Percentiles rank a stretch among this genome's conserved stretches.
Evolutionary conservation across 179 eudicot genomes (phyloP).

Genomic region (Silene vulgaris): DNA sequence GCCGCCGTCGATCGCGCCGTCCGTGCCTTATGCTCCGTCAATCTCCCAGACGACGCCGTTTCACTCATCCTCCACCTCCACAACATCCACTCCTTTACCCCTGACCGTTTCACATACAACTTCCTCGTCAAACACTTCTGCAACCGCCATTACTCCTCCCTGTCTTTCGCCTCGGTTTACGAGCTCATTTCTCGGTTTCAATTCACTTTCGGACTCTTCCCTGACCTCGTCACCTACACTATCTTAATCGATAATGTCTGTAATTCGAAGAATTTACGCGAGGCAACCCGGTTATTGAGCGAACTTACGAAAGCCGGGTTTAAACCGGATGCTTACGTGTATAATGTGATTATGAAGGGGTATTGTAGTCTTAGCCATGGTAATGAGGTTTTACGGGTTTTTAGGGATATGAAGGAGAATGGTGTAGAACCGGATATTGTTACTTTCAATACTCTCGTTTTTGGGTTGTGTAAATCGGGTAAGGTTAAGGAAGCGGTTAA

Average conservation of each 20-base stretch:
- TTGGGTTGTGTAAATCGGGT: conserved; percentile 73
- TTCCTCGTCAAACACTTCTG: conserved; percentile 51
- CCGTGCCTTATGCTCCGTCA: conserved; percentile 48
- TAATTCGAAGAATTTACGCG: conserved; percentile 64
- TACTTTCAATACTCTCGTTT: conserved; percentile 76
- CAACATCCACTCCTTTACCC: conserved; percentile 33
- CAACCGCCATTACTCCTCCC: conserved; percentile 20
- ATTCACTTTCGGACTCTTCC: conserved; percentile 39
- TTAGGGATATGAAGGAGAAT: conserved; percentile 63
- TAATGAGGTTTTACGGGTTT: conserved; percentile 58
- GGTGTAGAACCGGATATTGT: conserved; percentile 71
- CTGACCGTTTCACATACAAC: conserved; percentile 62
- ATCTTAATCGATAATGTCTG: conserved; percentile 89
- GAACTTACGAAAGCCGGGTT: conserved; percentile 56
- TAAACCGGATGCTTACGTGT: conserved; percentile 80
- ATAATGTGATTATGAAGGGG: conserved; percentile 85
- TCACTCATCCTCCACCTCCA: conserved; percentile 52
- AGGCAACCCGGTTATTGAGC: conserved; percentile 63
- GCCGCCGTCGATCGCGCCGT: conserved; percentile 55
- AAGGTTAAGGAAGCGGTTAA: conserved; percentile 68
- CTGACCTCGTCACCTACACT: conserved; percentile 76
- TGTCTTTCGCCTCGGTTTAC: conserved; percentile 49
- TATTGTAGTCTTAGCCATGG: conserved; percentile 61
- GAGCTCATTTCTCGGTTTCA: conserved; percentile 49
- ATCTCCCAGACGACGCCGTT: conserved; percentile 46